A percentile compares a stretch with the other conserved stretches of the same genome.
Evolutionary conservation across 306 rosid genomes (phyloP).

Genomic region (Cicer pinnatifidum): DNA sequence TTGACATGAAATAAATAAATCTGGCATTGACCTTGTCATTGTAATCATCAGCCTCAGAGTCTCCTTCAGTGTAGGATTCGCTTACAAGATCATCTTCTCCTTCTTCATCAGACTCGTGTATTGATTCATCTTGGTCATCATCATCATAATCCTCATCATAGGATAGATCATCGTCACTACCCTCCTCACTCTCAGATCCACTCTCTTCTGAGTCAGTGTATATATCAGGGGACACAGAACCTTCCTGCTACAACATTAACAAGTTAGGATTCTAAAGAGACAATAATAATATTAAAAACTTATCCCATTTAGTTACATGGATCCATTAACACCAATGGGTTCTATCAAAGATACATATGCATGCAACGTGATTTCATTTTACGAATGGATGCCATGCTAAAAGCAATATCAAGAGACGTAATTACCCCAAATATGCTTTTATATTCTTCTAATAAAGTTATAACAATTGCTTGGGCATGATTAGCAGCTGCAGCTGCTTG

Average conservation of each 20-base stretch:
- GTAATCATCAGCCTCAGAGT: slow-evolving; percentile 45
- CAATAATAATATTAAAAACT: not conserved
- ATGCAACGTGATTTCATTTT: slow-evolving; percentile 12
- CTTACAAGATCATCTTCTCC: slow-evolving; percentile 62
- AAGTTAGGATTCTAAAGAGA: slow-evolving; percentile 47
- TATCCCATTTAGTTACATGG: slow-evolving; percentile 12
- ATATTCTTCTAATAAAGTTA: slow-evolving; percentile 88
- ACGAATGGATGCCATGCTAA: slow-evolving; percentile 35
- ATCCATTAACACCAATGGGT: slow-evolving; percentile 4
- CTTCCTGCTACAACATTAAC: slow-evolving; percentile 73
- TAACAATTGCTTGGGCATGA: slow-evolving; percentile 93
- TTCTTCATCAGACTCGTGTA: slow-evolving; percentile 63
- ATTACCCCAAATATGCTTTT: slow-evolving; percentile 75
- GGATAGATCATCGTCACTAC: slow-evolving; percentile 72
- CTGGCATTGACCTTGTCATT: slow-evolving; percentile 60
- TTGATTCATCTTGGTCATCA: slow-evolving; percentile 55
- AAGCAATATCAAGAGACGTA: slow-evolving; percentile 32
- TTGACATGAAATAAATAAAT: slow-evolving; percentile 41
- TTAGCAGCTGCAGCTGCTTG: slow-evolving; percentile 99
- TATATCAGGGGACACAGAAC: slow-evolving; percentile 66
- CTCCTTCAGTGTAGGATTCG: slow-evolving; percentile 62
- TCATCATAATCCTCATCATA: slow-evolving; percentile 74
- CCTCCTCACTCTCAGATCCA: slow-evolving; percentile 81
- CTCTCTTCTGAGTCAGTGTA: slow-evolving; percentile 81
- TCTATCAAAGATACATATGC: not conserved